Evolutionary conservation across 2,329 filamentous ascomycete genomes (phyloP), one percentile per base, ranked within the genome.

Genomic region (Aspergillus tanneri): DNA sequence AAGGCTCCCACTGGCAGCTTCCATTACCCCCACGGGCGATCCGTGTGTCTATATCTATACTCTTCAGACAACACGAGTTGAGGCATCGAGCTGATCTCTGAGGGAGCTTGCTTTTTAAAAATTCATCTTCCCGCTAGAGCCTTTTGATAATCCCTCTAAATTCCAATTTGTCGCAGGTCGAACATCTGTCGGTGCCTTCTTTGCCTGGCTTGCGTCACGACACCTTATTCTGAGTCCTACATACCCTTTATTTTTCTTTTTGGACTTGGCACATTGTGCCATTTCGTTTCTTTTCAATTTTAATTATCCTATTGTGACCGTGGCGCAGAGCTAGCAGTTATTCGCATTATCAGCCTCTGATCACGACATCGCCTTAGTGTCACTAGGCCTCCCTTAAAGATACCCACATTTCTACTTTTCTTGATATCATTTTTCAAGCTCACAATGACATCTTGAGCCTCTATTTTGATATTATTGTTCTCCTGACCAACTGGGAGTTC

Each of bases 311-410:
- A 18, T 24, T n/a, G n/a, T n/a, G n/a, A n/a, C n/a, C n/a, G n/a
- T n/a, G n/a, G n/a, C n/a, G n/a, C n/a, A n/a, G n/a, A 34, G 30
- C 30, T 34, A 16, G 44, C 46, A 46, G 43, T 43, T 49, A 47
- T 55, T 61, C 55, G 57, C 55, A 50, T 54, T 60, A 34, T 43
- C 24, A 52, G 53, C 49, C 54, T 34, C 34, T 23, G 46, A 65
- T 64, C 59, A 63, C 62, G 62, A 63, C 62, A 65, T 65, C 60
- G 59, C 41, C 35, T 52, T 56, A 55, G 50, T 53, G 47, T 49
- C 27, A 23, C n/a, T 21, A 23, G 27, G 40, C 48, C 43, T 43
- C 44, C 48, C 50, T 56, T 56, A 54, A 55, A 57, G 42, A 41
- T 46, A 48, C 23, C 35, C 39, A 27, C 40, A 35, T 14, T 27